Conservation (phyloP, 2,329 filamentous ascomycete species). For the Torrubiellomyces zombiae region DNA sequence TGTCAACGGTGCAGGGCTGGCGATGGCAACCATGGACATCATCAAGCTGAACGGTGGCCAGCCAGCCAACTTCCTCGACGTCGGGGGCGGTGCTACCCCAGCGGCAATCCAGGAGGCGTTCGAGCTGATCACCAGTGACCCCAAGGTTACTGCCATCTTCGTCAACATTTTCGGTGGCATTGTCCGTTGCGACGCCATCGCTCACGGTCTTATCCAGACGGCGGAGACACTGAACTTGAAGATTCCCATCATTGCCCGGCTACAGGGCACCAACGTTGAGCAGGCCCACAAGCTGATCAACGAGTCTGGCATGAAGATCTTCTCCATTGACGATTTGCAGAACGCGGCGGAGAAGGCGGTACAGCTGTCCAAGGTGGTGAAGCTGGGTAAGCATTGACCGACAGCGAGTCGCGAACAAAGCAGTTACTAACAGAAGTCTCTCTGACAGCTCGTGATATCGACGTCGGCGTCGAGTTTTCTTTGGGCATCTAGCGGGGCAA, state of each 20-base stretch:
- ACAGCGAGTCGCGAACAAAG: conserved; percentile 1
- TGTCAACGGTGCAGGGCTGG: conserved; percentile 96
- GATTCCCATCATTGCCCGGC: conserved; percentile 88
- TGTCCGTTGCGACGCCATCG: conserved; percentile 93
- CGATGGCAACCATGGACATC: conserved; percentile 99
- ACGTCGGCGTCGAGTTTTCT: conserved; percentile 90
- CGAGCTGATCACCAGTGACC: conserved; percentile 94
- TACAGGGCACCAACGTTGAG: conserved; percentile 98
- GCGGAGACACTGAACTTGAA: conserved; percentile 89
- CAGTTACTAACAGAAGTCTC: conserved; percentile 7
- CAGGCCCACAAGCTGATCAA: conserved; percentile 83
- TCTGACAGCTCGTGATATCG: conserved; percentile 67
- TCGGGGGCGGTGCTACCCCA: conserved; percentile 92
- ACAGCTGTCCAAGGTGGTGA: conserved; percentile 97
- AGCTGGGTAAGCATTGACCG: conserved; percentile 56
- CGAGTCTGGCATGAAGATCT: conserved; percentile 97
- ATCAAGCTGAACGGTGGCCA: conserved; percentile 97
- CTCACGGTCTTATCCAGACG: conserved; percentile 87
- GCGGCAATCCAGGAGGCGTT: conserved; percentile 95
- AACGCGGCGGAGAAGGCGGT: conserved; percentile 94
- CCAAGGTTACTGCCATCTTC: conserved; percentile 96
- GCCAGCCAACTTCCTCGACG: conserved; percentile 97
- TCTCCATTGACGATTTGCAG: conserved; percentile 97
- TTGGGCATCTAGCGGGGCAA: conserved; percentile 57
- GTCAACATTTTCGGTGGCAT: conserved; percentile 99